A percentile compares a stretch with the other conserved stretches of the same genome.
phyloP scores from a whole-genome alignment of 345 rosid genomes.

The Combretum micranthum region DNA sequence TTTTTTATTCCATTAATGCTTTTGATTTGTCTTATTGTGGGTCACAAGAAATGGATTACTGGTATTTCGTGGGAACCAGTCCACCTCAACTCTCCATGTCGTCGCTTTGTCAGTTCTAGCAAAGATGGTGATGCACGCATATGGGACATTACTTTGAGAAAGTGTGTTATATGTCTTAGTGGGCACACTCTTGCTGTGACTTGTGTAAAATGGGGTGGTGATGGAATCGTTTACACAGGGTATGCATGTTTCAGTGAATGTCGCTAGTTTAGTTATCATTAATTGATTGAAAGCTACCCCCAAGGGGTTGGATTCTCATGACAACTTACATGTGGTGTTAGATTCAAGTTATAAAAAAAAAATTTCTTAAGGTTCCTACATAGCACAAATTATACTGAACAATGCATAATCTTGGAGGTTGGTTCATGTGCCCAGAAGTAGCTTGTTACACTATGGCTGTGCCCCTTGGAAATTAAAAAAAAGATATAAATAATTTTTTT shows the following conservation, averaged over 20 bases:
- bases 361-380: no score
- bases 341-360: no score
- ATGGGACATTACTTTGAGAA: conserved; percentile 74
- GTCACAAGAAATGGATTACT: conserved; percentile 98
- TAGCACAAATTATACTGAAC: no score
- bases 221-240: conserved; percentile 90
- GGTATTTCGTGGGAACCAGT: conserved; percentile 97
- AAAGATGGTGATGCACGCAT: conserved; percentile 99
- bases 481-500: no score
- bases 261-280: no score
- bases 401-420: no score
- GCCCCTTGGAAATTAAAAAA: no score
- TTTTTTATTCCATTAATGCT: conserved; percentile 6
- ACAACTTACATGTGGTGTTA: no score
- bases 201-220: conserved; percentile 99
- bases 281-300: no score
- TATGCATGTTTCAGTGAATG: conserved; percentile 12
- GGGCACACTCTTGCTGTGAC: conserved; percentile 95
- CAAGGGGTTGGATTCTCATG: no score
- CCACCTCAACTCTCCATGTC: conserved; percentile 85
- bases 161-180: conserved; percentile 65
- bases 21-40: conserved; percentile 30
- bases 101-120: conserved; percentile 92
- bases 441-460: no score
- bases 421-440: no score